Base-by-base conservation (phyloP, 176 grass and related monocot genomes). In the Hordeum marinum region DNA sequence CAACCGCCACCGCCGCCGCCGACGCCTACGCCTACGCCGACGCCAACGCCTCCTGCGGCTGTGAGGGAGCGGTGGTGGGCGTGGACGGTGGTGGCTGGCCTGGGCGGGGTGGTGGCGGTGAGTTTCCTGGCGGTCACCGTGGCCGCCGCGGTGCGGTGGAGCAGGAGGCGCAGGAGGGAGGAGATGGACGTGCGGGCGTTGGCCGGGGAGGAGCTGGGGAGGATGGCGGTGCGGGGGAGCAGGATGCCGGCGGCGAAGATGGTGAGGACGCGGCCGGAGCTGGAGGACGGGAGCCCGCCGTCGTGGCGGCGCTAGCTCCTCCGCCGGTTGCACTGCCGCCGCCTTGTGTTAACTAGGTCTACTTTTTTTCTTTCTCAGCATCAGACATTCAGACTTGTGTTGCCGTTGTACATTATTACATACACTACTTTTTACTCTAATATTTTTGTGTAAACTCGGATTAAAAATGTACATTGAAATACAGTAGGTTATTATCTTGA, bases 201-300 rank as follows among this genome's bases (percentile, higher is more conserved):
- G 37, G 80, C 48, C 3, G 85, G 69, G 6, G 85, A 87, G 76
- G 89, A 87, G 50, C 85, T 90, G 0, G 85, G 85, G 15, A 80
- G 85, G 50, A 83, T 84, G 80, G 64, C 81, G 4, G 85, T 90
- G 62, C 45, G 39, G 2, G 89, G 85, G 50, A 90, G 89, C 68
- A 84, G 60, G 69, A 90, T 90, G 89, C 89, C 89, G 6, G 75
- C 80, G 48, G 89, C 68, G 2, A 90, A 90, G 60, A 66, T 90
- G 85, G 34, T 55, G 18, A 68, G 89, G 68, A 90, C 89, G 7
- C 80, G 46, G 76, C 85, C 89, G 18, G 59, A 83, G 60, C 0
- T 80, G 59, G 85, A 84, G n/a, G 75, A 87, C 29, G 59, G 68
- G 37, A 82, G 78, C 63, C 78, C 83, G 9, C 12, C n/a, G 60